These are phyloP conservation scores for Laburnicola sp. DNA, from an alignment of 2,329 filamentous ascomycete genomes.

Conservation along the genomic window DNA sequence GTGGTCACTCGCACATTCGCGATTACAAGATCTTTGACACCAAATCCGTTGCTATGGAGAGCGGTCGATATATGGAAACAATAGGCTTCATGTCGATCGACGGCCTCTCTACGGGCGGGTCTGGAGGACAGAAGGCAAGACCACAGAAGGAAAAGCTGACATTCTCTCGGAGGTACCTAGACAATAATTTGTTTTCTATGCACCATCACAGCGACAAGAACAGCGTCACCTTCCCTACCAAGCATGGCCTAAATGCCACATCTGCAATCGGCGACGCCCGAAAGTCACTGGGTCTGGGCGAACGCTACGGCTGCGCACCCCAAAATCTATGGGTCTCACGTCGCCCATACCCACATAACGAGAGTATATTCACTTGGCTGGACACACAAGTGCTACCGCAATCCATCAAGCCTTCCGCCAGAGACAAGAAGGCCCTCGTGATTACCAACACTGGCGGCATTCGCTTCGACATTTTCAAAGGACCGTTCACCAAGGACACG, in stretches of 20 bases:
- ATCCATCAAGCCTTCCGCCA: too few relatives aligned
- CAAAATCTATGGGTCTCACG: too few relatives aligned
- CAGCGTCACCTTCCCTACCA: constrained; percentile 53
- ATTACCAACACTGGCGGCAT: constrained; percentile 64
- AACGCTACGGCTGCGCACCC: constrained; percentile 63
- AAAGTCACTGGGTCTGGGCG: constrained; percentile 58
- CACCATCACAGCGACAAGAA: constrained; percentile 61
- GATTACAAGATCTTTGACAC: constrained; percentile 68
- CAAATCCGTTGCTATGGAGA: constrained; percentile 63
- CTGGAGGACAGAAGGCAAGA: too few relatives aligned
- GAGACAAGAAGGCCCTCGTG: constrained; percentile 57
- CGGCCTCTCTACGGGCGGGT: too few relatives aligned
- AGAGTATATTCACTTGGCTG: too few relatives aligned
- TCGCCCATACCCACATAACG: too few relatives aligned
- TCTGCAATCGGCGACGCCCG: constrained; percentile 56
- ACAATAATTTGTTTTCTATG: constrained; percentile 67
- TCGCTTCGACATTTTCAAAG: constrained; percentile 65
- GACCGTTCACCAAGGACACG: constrained; percentile 61
- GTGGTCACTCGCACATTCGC: constrained; percentile 66
- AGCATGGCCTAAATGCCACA: constrained; percentile 53
- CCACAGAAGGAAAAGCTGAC: too few relatives aligned
- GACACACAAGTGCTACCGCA: too few relatives aligned
- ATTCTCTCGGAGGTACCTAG: constrained; percentile 66
- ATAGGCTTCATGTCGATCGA: too few relatives aligned
- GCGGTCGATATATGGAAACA: constrained; percentile 48